These are phyloP conservation scores for Trichosporon sp. DNA, from an alignment of 1,284 basidiomycete species.

Conservation along the genomic window DNA sequence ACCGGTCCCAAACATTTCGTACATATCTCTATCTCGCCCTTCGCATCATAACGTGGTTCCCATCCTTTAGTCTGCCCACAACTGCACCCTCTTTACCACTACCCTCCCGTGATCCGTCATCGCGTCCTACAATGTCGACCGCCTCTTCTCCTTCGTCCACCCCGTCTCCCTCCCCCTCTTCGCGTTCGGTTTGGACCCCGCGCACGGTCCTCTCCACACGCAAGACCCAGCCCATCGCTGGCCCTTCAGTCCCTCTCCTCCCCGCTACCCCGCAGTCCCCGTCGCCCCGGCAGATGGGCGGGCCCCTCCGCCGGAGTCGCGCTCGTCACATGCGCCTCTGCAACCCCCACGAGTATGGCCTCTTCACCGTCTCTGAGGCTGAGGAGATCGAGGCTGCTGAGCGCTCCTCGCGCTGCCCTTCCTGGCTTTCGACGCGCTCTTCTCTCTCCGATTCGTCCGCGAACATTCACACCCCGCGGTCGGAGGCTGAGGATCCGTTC, in stretches of 20 bases:
- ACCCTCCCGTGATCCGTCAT: not conserved
- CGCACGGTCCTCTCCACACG: not conserved
- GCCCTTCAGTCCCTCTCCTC: not conserved
- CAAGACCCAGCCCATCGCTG: not conserved
- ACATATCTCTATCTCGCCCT: not conserved
- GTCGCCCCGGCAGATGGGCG: constrained; percentile 1
- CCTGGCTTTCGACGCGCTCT: not conserved
- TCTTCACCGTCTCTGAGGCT: constrained; percentile 37
- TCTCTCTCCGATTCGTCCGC: not conserved
- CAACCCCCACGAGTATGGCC: constrained; percentile 29
- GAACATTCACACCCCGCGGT: constrained; percentile 3
- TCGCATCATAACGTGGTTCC: not conserved
- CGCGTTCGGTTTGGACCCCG: not conserved
- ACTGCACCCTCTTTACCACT: not conserved
- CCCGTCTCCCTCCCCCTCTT: not conserved
- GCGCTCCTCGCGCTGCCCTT: not conserved
- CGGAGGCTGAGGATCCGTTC: constrained; percentile 13
- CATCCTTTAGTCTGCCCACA: not conserved
- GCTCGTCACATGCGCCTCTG: constrained; percentile 30
- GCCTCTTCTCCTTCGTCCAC: not conserved
- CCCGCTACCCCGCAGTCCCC: not conserved
- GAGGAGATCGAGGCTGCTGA: constrained; percentile 16
- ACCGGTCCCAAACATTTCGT: not conserved
- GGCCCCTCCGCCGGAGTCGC: constrained; percentile 24
- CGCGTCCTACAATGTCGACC: too few species aligned